Conservation (phyloP, 148 eudicot species). For the Rhododendron ovatum region DNA sequence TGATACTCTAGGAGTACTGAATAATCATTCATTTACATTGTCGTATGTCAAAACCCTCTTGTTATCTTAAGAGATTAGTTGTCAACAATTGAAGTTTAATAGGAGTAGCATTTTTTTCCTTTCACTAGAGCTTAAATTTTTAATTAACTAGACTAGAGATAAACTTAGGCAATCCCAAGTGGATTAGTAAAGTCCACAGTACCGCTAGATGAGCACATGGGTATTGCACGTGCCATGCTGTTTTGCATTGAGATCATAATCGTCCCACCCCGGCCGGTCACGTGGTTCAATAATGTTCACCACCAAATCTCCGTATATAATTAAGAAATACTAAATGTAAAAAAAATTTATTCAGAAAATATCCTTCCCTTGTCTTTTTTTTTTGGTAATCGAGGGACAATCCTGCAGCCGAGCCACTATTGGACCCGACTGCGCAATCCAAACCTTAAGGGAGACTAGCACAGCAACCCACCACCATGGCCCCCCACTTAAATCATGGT, state of each 20-base stretch:
- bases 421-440: too few relatives aligned
- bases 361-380: too few relatives aligned
- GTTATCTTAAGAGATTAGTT: not conserved
- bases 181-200: not conserved
- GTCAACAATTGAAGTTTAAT: not conserved
- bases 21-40: not conserved
- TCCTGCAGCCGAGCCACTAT: too few relatives aligned
- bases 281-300: conserved; percentile 3
- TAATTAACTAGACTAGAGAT: not conserved
- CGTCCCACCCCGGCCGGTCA: not conserved
- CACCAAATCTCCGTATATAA: not conserved
- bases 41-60: not conserved
- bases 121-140: not conserved
- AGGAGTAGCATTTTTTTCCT: not conserved
- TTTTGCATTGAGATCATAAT: not conserved
- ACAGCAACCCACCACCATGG: too few relatives aligned
- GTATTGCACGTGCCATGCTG: not conserved
- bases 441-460: too few relatives aligned
- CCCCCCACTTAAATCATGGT: too few relatives aligned
- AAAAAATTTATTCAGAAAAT: too few relatives aligned
- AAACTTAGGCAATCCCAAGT: not conserved
- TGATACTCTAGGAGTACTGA: too few relatives aligned
- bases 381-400: too few relatives aligned
- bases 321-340: too few relatives aligned
- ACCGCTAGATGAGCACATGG: not conserved